These are phyloP conservation scores for Berkeleyomyces rouxiae DNA, from an alignment of 2,329 filamentous ascomycete species.

Conservation along the genomic window DNA sequence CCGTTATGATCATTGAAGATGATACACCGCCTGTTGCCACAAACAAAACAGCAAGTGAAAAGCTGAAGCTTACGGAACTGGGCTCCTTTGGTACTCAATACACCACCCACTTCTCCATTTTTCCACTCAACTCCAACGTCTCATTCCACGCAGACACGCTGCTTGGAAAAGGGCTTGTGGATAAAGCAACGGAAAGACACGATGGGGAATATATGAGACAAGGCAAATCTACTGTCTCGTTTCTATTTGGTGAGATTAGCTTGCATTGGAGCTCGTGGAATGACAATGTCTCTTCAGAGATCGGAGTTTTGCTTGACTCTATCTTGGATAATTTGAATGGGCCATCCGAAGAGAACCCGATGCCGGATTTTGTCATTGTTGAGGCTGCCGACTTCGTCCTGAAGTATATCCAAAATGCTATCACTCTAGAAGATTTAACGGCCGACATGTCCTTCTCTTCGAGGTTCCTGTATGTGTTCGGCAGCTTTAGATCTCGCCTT, in stretches of 20 bases:
- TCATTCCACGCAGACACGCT: slow-evolving; percentile 45
- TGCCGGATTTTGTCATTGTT: slow-evolving; percentile 16
- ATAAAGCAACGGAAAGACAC: slow-evolving; percentile 22
- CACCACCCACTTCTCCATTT: slow-evolving; percentile 44
- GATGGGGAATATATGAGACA: slow-evolving; percentile 19
- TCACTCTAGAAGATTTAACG: slow-evolving; percentile 24
- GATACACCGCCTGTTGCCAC: not conserved
- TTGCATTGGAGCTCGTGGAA: slow-evolving; percentile 42
- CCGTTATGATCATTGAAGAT: slow-evolving; percentile 5
- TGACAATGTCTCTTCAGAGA: slow-evolving; percentile 40
- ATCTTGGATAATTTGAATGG: slow-evolving; percentile 30
- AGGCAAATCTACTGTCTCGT: slow-evolving; percentile 22
- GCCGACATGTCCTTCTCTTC: slow-evolving; percentile 26
- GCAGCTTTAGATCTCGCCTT: slow-evolving; percentile 22
- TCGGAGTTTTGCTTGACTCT: slow-evolving; percentile 45
- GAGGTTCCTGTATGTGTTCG: slow-evolving; percentile 28
- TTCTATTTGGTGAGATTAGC: slow-evolving; percentile 31
- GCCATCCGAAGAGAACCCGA: slow-evolving; percentile 4
- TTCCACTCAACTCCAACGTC: slow-evolving; percentile 36
- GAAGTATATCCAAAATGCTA: slow-evolving; percentile 28
- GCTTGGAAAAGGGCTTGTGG: slow-evolving; percentile 36
- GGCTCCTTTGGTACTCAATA: slow-evolving; percentile 45
- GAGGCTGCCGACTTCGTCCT: slow-evolving; percentile 30
- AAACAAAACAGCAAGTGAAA: slow-evolving; percentile 8
- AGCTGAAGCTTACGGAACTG: slow-evolving; percentile 30